Evolutionary conservation across 2,329 filamentous ascomycete species (phyloP), one percentile per base, ranked within the genome.

Genomic region (Coniochaeta prunicola): DNA sequence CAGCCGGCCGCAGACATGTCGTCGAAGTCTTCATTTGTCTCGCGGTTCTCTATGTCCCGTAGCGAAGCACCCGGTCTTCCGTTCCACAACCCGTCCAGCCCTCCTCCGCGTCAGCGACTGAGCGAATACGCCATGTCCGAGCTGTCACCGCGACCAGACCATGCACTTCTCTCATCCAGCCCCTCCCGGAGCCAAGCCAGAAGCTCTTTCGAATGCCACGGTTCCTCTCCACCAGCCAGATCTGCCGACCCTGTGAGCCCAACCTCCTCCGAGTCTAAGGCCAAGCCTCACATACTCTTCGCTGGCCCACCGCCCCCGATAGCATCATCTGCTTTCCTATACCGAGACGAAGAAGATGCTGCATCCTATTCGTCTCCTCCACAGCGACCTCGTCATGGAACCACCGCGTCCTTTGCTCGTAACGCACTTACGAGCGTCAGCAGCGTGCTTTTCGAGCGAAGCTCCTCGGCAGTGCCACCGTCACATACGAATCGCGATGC

Each of bases 281-380:
- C 60, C 24, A 72, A 67, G 1, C 53, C 57, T 9, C 71, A 66
- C 13, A 60, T 69, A 3, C 71, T 81, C 50, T 82, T 82, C 59
- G 65, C 70, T 2, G 78, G 79, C 1, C 80, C 80, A 0, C 80
- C 80, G 0, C 78, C 80, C 0, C 80, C 80, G 4, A 82, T 83
- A 59, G 73, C 77, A 1, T 63, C 69, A 6, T 80, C 80, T 0
- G 70, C 73, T 3, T 59, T 77, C 21, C 58, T 77, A 2, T 70
- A 71, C 58, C 62, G 67, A 21, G 70, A 73, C 17, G 67, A 68
- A 24, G 70, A 71, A 40, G 69, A 69, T 7, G 58, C 59, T 26
- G 56, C 57, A 30, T 57, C 53, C 21, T 54, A 34, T 13, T 36
- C 42, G 17, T 55, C 60, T 13, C 55, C 58, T 26, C 4, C 53